A percentile compares a stretch with the other conserved stretches of the same genome.
These are phyloP conservation scores for Metschnikowia hibisci DNA, from an alignment of 805 yeast species.

Conservation along the genomic window DNA sequence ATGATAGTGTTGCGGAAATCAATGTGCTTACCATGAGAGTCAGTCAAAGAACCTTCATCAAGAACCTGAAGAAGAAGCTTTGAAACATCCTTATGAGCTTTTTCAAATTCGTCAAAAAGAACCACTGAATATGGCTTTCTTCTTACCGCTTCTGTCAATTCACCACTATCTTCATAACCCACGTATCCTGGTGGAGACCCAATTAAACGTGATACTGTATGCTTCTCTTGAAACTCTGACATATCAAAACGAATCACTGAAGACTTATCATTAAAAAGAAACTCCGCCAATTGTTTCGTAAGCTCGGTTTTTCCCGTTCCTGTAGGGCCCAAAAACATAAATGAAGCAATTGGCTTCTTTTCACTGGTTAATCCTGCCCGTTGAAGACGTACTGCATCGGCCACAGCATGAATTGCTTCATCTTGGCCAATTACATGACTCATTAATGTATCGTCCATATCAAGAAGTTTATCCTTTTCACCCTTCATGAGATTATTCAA, in stretches of 20 bases:
- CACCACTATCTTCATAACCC: conserved; percentile 94
- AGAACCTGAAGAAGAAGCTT: conserved; percentile 85
- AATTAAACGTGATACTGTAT: conserved; percentile 81
- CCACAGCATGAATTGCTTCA: conserved; percentile 83
- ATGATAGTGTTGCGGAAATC: conserved; percentile 93
- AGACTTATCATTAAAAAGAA: conserved; percentile 82
- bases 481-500: conserved; percentile 87
- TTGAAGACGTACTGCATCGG: conserved; percentile 93
- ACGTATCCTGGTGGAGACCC: conserved; percentile 99
- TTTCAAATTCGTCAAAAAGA: conserved; percentile 92
- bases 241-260: conserved; percentile 91
- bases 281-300: conserved; percentile 88
- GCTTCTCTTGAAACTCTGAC: conserved; percentile 97
- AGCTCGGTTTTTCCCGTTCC: conserved; percentile 98
- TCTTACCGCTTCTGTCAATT: conserved; percentile 92
- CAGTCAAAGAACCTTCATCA: conserved; percentile 93
- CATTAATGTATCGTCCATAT: conserved; percentile 78
- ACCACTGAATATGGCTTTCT: conserved; percentile 93
- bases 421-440: conserved; percentile 91
- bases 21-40: conserved; percentile 89
- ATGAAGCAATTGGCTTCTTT: conserved; percentile 92
- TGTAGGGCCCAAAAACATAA: conserved; percentile 96
- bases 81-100: conserved; percentile 94
- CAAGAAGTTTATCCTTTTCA: conserved; percentile 83
- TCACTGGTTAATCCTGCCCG: conserved; percentile 95